These are phyloP conservation scores for Neurospora hispaniola DNA, from an alignment of 495 filamentous ascomycete species.

Conservation along the genomic window DNA sequence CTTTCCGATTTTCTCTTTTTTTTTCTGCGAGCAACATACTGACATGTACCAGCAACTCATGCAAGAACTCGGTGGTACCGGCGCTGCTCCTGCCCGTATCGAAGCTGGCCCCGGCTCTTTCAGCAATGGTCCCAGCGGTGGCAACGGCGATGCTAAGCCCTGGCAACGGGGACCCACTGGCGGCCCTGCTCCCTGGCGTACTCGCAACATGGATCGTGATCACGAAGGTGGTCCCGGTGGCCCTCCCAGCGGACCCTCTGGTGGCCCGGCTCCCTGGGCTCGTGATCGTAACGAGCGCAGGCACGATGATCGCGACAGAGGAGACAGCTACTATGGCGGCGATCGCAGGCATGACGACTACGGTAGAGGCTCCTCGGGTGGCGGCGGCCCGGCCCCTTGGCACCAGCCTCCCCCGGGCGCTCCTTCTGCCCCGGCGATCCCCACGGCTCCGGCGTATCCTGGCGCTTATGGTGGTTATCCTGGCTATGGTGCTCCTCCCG, in stretches of 20 bases:
- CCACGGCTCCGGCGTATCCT: slow-evolving; percentile 42
- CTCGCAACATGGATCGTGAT: slow-evolving; percentile 32
- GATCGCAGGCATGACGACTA: slow-evolving; percentile 30
- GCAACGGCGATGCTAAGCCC: slow-evolving; percentile 54
- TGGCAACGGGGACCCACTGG: slow-evolving; percentile 90
- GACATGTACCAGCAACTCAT: slow-evolving; percentile 70
- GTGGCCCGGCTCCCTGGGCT: slow-evolving; percentile 40
- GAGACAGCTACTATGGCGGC: slow-evolving; percentile 13
- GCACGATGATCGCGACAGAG: slow-evolving; percentile 18
- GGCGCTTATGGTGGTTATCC: slow-evolving; percentile 46
- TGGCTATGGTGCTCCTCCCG: slow-evolving; percentile 51
- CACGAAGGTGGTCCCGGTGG: slow-evolving; percentile 26
- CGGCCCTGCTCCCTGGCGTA: slow-evolving; percentile 71
- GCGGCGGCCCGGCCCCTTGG: slow-evolving; percentile 49
- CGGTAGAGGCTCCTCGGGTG: slow-evolving; percentile 12
- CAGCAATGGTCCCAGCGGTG: slow-evolving; percentile 30
- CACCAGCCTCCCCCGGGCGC: slow-evolving; percentile 50
- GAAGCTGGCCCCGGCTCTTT: slow-evolving; percentile 68
- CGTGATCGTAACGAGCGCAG: slow-evolving; percentile 43
- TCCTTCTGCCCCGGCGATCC: slow-evolving; percentile 36
- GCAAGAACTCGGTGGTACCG: slow-evolving; percentile 76
- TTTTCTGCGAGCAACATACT: slow-evolving; percentile 12
- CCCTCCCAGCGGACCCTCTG: slow-evolving; percentile 24
- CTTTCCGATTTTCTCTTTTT: background rate
- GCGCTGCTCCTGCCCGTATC: slow-evolving; percentile 65